Evolutionary conservation across 306 rosid species (phyloP), one percentile per base, ranked within the genome.

Genomic region (Alnus rubra): DNA sequence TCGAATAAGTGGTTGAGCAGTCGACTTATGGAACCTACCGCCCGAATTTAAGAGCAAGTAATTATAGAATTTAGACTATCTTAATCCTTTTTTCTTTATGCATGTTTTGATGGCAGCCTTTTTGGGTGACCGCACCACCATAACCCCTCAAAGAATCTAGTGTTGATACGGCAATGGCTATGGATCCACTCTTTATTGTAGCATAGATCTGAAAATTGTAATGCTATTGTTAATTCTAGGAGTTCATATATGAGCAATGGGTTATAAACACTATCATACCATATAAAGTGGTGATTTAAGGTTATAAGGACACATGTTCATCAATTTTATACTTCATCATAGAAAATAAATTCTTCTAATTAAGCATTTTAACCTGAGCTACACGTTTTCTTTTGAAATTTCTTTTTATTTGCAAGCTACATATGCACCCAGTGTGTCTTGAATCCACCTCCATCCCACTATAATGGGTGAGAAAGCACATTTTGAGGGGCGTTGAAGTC

Each of bases 161-260:
- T 47, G 91, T 88, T 18, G 91, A 88, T 18, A 89, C 91, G n/a
- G 91, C 89, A 45, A 88, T 86, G 79, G 91, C 91, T 71, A 88
- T 65, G 30, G 91, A 88, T 42, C 89, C 89, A 83, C 88, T 88
- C 79, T 80, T 82, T 35, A 83, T 65, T 16, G 89, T 88, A n/a
- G 91, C 91, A 77, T 79, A 88, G 1, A 88, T 71, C 91, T 88
- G 84, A 63, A 85, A 35, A 84, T 70, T 62, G 69, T 64, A 48
- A 52, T 3, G 42, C 31, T 18, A 49, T 49, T 42, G 76, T 45
- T 12, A 82, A 14, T 12, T 31, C 0, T 3, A 23, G 8, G 37
- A n/a, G 65, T 59, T 59, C 12, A 14, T 0, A 28, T 58, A 58
- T 23, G 14, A 58, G 35, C 35, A 58, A 23, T 58, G 2, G 14